phyloP scores from a whole-genome alignment of 495 filamentous ascomycete species.

The Cetradonia linearis region DNA sequence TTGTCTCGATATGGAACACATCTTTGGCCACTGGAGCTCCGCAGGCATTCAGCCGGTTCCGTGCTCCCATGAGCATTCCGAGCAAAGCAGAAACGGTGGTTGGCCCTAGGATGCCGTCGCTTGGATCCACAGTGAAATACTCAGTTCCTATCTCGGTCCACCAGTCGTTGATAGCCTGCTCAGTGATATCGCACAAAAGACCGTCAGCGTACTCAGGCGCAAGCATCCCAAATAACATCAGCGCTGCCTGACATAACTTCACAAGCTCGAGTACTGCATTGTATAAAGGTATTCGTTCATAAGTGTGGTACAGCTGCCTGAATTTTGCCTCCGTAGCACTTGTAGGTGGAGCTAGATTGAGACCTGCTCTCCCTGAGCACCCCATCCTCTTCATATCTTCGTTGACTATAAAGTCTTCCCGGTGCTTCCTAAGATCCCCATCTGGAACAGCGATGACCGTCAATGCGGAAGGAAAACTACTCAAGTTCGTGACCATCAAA shows the following conservation, averaged over 20 bases:
- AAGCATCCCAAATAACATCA: slow-evolving; percentile 80
- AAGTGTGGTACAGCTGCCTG: slow-evolving; percentile 76
- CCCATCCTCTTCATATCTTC: slow-evolving; percentile 87
- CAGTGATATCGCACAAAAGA: slow-evolving; percentile 83
- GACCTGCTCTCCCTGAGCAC: slow-evolving; percentile 78
- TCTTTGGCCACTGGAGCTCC: slow-evolving; percentile 84
- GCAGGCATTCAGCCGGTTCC: slow-evolving; percentile 72
- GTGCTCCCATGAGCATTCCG: slow-evolving; percentile 78
- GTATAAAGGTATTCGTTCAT: slow-evolving; percentile 66
- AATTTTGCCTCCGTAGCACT: slow-evolving; percentile 84
- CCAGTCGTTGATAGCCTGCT: slow-evolving; percentile 86
- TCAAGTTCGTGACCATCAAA: slow-evolving; percentile 89
- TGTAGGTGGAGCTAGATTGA: slow-evolving; percentile 66
- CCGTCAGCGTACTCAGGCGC: slow-evolving; percentile 88
- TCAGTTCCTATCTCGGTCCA: slow-evolving; percentile 91
- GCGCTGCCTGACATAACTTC: slow-evolving; percentile 80
- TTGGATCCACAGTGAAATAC: slow-evolving; percentile 80
- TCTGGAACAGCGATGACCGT: slow-evolving; percentile 82
- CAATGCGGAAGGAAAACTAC: slow-evolving; percentile 76
- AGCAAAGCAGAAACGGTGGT: slow-evolving; percentile 84
- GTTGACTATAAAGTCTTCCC: slow-evolving; percentile 85
- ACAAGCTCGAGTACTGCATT: slow-evolving; percentile 78
- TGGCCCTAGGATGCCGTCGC: slow-evolving; percentile 82
- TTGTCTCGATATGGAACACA: slow-evolving; percentile 71
- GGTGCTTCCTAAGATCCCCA: slow-evolving; percentile 71